phyloP scores from a whole-genome alignment of 495 filamentous ascomycete species.

The Thermothielavioides terrestris region DNA sequence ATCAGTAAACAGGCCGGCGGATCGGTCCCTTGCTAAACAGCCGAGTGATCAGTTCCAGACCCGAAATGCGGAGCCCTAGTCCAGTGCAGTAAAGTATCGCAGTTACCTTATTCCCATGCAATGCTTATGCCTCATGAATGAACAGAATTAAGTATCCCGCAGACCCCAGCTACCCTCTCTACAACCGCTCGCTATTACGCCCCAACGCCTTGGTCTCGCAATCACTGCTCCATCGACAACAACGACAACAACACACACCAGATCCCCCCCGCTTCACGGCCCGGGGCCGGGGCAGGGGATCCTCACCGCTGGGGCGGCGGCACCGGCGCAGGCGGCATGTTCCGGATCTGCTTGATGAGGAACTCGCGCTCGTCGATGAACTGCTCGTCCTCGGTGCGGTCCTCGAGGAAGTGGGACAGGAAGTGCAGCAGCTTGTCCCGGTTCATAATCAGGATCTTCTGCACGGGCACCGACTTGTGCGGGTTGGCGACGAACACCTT shows the following conservation, averaged over 20 bases:
- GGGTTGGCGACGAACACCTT: constrained; percentile 99
- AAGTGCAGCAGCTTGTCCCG: constrained; percentile 82
- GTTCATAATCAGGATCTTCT: constrained; percentile 93
- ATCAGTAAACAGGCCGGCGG: no score
- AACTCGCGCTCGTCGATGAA: constrained; percentile 98
- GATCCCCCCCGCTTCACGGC: neutral
- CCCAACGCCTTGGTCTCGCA: neutral
- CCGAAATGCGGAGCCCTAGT: no score
- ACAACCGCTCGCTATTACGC: neutral
- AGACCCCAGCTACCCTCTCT: neutral
- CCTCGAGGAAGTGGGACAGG: constrained; percentile 83
- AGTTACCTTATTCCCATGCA: neutral
- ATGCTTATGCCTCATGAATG: neutral
- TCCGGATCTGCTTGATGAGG: constrained; percentile 85
- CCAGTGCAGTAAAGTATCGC: neutral
- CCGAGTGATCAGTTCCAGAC: no score
- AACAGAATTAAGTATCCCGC: no score
- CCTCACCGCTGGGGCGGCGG: constrained; percentile 37
- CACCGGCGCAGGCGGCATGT: constrained; percentile 60
- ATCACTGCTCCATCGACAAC: neutral
- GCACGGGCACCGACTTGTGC: constrained; percentile 90
- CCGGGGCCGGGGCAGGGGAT: no score
- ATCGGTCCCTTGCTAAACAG: no score
- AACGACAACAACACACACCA: neutral
- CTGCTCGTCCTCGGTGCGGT: constrained; percentile 94